These are phyloP conservation scores for Salix caprea DNA, from an alignment of 345 rosid species.

Conservation along the genomic window DNA sequence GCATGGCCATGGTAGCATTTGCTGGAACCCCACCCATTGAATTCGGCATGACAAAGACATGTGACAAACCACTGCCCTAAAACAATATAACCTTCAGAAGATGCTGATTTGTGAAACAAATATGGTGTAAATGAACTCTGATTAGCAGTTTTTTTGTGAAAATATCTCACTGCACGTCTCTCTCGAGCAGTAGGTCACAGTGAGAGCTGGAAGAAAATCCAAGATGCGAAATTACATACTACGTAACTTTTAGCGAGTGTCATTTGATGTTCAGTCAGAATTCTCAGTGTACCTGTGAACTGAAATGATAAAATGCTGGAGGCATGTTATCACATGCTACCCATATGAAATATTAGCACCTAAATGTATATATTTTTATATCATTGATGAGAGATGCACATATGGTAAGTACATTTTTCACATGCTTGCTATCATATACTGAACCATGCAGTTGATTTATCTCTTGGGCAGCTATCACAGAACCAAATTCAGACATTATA, in stretches of 20 bases:
- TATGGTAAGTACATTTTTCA: background rate
- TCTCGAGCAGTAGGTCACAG: background rate
- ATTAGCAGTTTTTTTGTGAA: background rate
- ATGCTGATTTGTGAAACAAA: background rate
- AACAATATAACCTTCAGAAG: background rate
- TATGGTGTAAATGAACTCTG: background rate
- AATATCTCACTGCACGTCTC: background rate
- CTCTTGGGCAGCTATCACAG: background rate
- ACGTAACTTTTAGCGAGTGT: background rate
- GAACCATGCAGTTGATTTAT: background rate
- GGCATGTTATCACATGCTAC: background rate
- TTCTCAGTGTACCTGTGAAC: background rate
- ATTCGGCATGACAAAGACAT: background rate
- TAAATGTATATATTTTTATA: background rate
- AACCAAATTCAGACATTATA: background rate
- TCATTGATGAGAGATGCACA: background rate
- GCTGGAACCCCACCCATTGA: background rate
- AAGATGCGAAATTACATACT: background rate
- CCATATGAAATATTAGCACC: background rate
- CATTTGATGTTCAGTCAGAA: background rate
- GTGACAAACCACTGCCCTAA: background rate
- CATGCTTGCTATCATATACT: background rate
- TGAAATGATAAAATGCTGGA: background rate
- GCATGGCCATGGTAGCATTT: background rate
- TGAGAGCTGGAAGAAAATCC: background rate